Evolutionary conservation across 208 protist species (phyloP).

Genomic region (Leishmania guyanensis): DNA sequence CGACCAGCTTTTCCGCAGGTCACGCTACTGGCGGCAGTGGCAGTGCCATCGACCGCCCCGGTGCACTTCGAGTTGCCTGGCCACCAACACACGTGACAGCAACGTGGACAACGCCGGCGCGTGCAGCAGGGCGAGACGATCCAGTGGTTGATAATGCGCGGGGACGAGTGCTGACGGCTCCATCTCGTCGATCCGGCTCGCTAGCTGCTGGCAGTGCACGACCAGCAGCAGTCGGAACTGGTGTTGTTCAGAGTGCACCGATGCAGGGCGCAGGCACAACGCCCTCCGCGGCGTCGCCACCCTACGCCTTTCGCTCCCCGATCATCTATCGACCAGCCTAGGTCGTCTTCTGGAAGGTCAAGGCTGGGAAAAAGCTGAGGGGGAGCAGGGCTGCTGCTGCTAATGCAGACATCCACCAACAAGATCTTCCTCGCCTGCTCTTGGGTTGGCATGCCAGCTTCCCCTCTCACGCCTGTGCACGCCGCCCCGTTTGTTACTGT

Average conservation of each 20-base stretch:
- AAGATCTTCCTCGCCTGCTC: neutral
- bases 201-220: neutral
- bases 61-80: neutral
- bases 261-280: neutral
- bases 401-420: neutral
- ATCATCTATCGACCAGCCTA: constrained; percentile 14
- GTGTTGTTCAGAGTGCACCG: neutral
- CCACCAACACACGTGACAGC: neutral
- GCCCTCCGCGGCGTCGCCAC: neutral
- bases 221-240: neutral
- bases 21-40: neutral
- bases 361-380: neutral
- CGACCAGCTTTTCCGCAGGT: neutral
- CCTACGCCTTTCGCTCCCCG: constrained; percentile 8
- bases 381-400: neutral
- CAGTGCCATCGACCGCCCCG: neutral
- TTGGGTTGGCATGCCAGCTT: neutral
- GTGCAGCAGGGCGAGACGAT: neutral
- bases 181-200: neutral
- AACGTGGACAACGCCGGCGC: neutral
- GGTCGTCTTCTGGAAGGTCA: neutral
- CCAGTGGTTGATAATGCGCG: neutral
- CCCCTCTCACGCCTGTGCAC: neutral
- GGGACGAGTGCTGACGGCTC: neutral
- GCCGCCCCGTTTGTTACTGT: no score